Evolutionary conservation across 306 rosid genomes (phyloP).

Genomic region (Cucumis hystrix): DNA sequence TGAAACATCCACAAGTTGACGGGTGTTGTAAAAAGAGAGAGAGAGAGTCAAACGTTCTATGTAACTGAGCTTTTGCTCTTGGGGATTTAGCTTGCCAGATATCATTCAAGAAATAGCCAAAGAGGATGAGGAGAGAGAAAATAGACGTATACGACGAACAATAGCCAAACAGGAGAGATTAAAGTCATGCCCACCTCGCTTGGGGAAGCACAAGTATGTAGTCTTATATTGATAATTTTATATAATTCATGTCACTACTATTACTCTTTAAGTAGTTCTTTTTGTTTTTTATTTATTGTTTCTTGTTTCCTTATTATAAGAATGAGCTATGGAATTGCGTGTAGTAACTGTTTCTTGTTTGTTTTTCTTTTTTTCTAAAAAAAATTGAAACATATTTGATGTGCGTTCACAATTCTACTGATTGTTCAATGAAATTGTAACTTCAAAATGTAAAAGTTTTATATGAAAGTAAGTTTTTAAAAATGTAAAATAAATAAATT

Average conservation of each 20-base stretch:
- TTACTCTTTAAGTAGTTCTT: neutral
- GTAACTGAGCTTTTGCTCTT: neutral
- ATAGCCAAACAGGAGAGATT: slow-evolving; percentile 65
- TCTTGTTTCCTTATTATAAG: neutral
- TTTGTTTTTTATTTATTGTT: neutral
- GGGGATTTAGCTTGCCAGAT: slow-evolving; percentile 43
- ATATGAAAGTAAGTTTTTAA: too few relatives aligned
- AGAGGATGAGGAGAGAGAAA: slow-evolving; percentile 61
- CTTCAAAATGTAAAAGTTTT: too few relatives aligned
- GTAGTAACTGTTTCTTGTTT: neutral
- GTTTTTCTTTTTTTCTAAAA: too few relatives aligned
- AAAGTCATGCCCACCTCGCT: slow-evolving; percentile 60
- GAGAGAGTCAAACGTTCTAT: neutral
- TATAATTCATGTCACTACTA: neutral
- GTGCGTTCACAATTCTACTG: too few relatives aligned
- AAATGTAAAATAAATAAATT: too few relatives aligned
- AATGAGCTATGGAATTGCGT: too few relatives aligned
- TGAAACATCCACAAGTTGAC: neutral
- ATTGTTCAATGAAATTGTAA: too few relatives aligned
- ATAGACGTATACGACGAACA: slow-evolving; percentile 42
- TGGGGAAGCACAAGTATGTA: slow-evolving; percentile 81
- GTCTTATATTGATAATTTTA: neutral
- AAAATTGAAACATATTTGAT: too few relatives aligned
- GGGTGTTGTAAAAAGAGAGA: too few relatives aligned
- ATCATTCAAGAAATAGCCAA: slow-evolving; percentile 55